Base-by-base conservation (phyloP, 306 rosid genomes). In the Rosa lucieae region DNA sequence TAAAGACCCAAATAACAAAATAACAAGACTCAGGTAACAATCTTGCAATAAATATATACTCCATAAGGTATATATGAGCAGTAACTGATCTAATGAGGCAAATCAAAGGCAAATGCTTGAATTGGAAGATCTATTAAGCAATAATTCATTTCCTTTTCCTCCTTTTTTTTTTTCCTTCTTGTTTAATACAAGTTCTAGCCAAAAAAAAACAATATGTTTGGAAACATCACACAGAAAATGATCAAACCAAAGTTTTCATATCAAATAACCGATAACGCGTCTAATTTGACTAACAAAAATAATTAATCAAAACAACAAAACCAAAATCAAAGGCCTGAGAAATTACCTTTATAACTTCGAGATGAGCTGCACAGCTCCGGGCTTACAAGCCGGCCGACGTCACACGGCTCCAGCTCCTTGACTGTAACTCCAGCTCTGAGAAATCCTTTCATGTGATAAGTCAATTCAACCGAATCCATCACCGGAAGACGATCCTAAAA, bases 401-500 rank as follows among this genome's bases (percentile, higher is more conserved):
- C 81, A 55, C 87, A 84, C 65, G 79, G 79, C 79, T 89, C 89
- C 17, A 82, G 84, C 74, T 87, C 89, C 81, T 83, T 82, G 59
- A 83, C 83, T 32, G 85, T 32, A 62, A 72, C 84, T 72, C 87
- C 89, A 83, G 86, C 74, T 82, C 86, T 79, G 10, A 55, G 78
- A 47, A 88, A 86, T 55, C 85, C 79, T 81, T 85, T 93, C 52
- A 96, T 82, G 76, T 91, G 87, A 47, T 78, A 81, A 78, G 85
- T 76, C 75, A 92, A 88, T 78, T 89, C 92, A 51, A 92, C 76
- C 5, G 93, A 90, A 72, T 89, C 93, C 92, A 92, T 89, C 53
- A 67, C 75, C 82, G 68, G 44, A 23, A 67, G 29, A 72, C 61
- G 77, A 86, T 77, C 35, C 71, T 75, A 82, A 37, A 40, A 52